These are phyloP conservation scores for Phytophthora podocarpi DNA, from an alignment of 352 stramenopile species.

Conservation along the genomic window DNA sequence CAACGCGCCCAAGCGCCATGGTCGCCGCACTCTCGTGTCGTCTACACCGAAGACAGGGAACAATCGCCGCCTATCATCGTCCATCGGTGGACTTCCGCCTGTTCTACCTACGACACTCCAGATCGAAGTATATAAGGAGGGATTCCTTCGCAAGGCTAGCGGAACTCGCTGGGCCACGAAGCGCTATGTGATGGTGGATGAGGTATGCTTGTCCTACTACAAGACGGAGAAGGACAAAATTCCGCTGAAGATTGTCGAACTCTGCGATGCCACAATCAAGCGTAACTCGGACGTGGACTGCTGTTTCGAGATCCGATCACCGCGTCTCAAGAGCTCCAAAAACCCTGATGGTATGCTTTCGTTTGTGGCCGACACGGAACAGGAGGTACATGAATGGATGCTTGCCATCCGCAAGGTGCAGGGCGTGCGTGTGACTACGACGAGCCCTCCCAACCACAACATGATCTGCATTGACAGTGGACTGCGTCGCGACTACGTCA, in stretches of 20 bases:
- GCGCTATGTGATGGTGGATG: slow-evolving; percentile 88
- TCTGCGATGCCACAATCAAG: slow-evolving; percentile 83
- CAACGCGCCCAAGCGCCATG: slow-evolving; percentile 48
- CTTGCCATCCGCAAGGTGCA: slow-evolving; percentile 84
- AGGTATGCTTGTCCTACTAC: slow-evolving; percentile 86
- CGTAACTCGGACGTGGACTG: slow-evolving; percentile 83
- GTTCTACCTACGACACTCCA: slow-evolving; percentile 74
- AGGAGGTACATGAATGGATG: slow-evolving; percentile 90
- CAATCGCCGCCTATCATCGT: slow-evolving; percentile 49
- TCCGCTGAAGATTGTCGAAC: slow-evolving; percentile 84
- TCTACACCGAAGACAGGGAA: slow-evolving; percentile 50
- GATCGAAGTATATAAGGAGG: slow-evolving; percentile 82
- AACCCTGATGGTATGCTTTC: slow-evolving; percentile 83
- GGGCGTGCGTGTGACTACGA: slow-evolving; percentile 77
- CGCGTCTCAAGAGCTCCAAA: slow-evolving; percentile 83
- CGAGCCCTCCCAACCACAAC: slow-evolving; percentile 76
- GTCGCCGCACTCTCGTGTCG: slow-evolving; percentile 71
- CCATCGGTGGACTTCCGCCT: slow-evolving; percentile 44
- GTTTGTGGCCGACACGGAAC: slow-evolving; percentile 84
- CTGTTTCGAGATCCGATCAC: slow-evolving; percentile 88
- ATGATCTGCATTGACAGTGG: slow-evolving; percentile 91
- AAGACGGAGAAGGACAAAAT: slow-evolving; percentile 86
- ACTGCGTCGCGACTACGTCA: slow-evolving; percentile 83
- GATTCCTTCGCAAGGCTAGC: slow-evolving; percentile 83
- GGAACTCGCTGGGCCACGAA: slow-evolving; percentile 85